phyloP scores from a whole-genome alignment of 2,329 filamentous ascomycete species.

The Helminthosporium solani region DNA sequence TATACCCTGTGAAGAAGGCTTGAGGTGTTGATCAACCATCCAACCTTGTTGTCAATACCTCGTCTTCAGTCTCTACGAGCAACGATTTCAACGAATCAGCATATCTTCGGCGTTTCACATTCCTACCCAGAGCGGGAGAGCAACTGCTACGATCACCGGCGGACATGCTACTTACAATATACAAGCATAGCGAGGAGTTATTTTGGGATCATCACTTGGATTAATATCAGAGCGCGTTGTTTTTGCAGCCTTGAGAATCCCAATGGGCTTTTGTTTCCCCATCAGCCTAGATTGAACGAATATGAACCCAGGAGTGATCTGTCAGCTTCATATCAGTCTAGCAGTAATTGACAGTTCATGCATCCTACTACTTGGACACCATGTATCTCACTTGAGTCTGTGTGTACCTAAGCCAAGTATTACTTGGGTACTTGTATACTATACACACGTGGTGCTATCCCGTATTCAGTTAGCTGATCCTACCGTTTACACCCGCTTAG shows the following conservation, averaged over 20 bases:
- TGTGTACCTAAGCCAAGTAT: too few relatives aligned
- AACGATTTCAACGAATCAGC: conserved; percentile 6
- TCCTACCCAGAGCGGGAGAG: conserved; percentile 1
- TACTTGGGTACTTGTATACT: too few relatives aligned
- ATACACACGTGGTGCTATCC: too few relatives aligned
- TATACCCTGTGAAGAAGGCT: too few relatives aligned
- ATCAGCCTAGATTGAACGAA: not conserved
- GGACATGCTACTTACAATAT: not conserved
- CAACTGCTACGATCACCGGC: not conserved
- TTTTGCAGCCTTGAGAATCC: not conserved
- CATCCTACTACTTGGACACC: too few relatives aligned
- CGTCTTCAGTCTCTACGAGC: not conserved
- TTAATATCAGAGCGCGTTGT: not conserved
- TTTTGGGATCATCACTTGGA: not conserved
- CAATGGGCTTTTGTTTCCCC: not conserved
- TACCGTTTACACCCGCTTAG: too few relatives aligned
- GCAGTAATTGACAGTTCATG: too few relatives aligned
- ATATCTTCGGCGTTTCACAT: conserved; percentile 16
- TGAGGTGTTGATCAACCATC: not conserved
- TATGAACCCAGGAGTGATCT: not conserved
- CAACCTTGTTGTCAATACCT: not conserved
- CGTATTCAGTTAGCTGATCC: too few relatives aligned
- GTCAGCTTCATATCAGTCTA: too few relatives aligned
- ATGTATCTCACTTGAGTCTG: too few relatives aligned
- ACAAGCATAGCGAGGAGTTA: conserved; percentile 8